Conservation (phyloP, 805 yeast species). For the Saturnispora bothae region DNA sequence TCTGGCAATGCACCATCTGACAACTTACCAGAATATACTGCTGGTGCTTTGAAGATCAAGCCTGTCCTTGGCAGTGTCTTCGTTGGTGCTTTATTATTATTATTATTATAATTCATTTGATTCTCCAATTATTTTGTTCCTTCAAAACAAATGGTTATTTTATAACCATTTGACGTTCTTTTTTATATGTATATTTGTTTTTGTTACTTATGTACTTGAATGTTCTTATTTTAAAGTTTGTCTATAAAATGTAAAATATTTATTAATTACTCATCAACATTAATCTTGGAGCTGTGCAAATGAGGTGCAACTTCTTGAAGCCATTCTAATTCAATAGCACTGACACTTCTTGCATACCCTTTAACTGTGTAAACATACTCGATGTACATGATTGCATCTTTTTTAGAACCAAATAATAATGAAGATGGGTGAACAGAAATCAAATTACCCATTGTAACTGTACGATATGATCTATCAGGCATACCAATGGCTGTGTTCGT, state of each 20-base stretch:
- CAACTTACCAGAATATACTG: too few relatives aligned
- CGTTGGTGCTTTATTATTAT: background rate
- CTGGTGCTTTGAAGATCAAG: background rate
- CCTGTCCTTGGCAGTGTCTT: background rate
- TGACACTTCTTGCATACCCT: conserved; percentile 87
- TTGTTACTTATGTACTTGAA: too few relatives aligned
- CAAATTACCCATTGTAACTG: conserved; percentile 74
- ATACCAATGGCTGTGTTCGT: conserved; percentile 86
- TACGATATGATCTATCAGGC: conserved; percentile 89
- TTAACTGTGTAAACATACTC: conserved; percentile 90
- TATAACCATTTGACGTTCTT: too few relatives aligned
- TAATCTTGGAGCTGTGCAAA: conserved; percentile 23
- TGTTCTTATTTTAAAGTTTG: too few relatives aligned
- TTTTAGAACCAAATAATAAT: conserved; percentile 65
- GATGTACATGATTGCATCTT: conserved; percentile 86
- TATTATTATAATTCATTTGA: background rate
- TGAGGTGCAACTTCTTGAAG: conserved; percentile 73
- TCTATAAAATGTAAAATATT: too few relatives aligned
- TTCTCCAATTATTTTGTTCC: background rate
- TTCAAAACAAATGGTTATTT: background rate
- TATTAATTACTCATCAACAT: conserved; percentile 1
- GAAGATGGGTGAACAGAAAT: conserved; percentile 89
- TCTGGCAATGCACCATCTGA: too few relatives aligned
- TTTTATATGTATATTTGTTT: too few relatives aligned
- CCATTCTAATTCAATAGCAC: conserved; percentile 75